These are phyloP conservation scores for Lycium barbarum DNA, from an alignment of 257 asterid species.

Conservation along the genomic window DNA sequence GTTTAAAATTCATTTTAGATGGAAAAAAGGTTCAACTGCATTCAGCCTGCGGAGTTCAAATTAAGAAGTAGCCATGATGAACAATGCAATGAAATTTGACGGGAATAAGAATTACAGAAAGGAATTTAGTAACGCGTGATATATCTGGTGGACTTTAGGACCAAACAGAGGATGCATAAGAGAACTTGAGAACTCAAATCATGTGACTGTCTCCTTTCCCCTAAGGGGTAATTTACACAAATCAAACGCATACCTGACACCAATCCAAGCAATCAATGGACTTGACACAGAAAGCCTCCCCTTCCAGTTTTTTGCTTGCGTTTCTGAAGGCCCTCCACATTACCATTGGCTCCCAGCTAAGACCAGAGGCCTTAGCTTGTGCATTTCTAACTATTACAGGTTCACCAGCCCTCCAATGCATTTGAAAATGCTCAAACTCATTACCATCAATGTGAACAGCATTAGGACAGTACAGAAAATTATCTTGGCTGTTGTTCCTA, in stretches of 20 bases:
- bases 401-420: conserved; percentile 87
- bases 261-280: conserved; percentile 87
- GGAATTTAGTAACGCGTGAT: background rate
- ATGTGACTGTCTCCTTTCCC: conserved; percentile 5
- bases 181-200: conserved; percentile 4
- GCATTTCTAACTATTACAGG: conserved; percentile 76
- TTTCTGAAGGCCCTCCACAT: conserved; percentile 83
- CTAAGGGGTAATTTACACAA: background rate
- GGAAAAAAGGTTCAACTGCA: background rate
- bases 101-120: background rate
- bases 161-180: conserved; percentile 17
- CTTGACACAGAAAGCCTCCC: conserved; percentile 58
- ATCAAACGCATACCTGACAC: conserved; percentile 66
- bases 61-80: background rate
- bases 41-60: conserved; percentile 2
- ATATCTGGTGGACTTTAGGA: background rate
- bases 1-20: conserved; percentile 9
- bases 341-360: conserved; percentile 94
- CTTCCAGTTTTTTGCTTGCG: conserved; percentile 61
- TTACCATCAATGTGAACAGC: conserved; percentile 51
- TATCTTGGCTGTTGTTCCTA: conserved; percentile 57
- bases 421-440: conserved; percentile 69
- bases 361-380: conserved; percentile 62
- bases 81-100: conserved; percentile 17
- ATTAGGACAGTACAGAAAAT: conserved; percentile 72